Evolutionary conservation across 371 early-diverging fungal genomes (phyloP), one percentile per base, ranked within the genome.

Genomic region (Mucor plumbeus): DNA sequence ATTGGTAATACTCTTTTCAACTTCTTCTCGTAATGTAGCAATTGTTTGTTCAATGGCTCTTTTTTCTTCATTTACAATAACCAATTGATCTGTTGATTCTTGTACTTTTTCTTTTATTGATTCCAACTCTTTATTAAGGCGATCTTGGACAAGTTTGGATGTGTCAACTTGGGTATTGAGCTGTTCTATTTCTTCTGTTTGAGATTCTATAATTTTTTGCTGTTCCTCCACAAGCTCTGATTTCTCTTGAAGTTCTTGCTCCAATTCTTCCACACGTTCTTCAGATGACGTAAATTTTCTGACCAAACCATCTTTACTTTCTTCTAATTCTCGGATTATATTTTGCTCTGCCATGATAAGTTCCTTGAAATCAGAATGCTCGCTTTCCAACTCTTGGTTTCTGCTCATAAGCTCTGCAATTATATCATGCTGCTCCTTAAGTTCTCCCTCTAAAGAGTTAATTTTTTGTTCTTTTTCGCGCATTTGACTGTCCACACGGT

Each of bases 401-500:
- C 78, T 68, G n/a, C 58, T 67, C 7, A 75, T 74, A 7, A 85
- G 60, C 5, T 91, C 89, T 4, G 72, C 61, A 4, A 89, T 65
- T 19, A 88, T 78, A 19, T 77, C 72, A 19, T 85, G 83, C 19
- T 87, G 74, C 13, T 73, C 77, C 57, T 82, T 81, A 39, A 87
- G 47, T 14, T 80, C 69, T 0, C 60, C 59, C 41, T 88, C 85
- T 48, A 88, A 65, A 7, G 77, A 74, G 35, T 60, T 68, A 31
- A 85, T 86, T 70, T 86, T 82, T 67, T 87, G 87, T 31, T 83
- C 81, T 40, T 86, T 75, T 50, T 86, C 81, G 19, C 84, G 82
- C n/a, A 89, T 85, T 41, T 90, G 77, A 7, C 58, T 71, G 34
- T 96, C 95, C 9, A 88, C 79, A 17, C 91, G 90, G 64, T 91